phyloP scores from a whole-genome alignment of 257 asterid species.

The Plantago major region DNA sequence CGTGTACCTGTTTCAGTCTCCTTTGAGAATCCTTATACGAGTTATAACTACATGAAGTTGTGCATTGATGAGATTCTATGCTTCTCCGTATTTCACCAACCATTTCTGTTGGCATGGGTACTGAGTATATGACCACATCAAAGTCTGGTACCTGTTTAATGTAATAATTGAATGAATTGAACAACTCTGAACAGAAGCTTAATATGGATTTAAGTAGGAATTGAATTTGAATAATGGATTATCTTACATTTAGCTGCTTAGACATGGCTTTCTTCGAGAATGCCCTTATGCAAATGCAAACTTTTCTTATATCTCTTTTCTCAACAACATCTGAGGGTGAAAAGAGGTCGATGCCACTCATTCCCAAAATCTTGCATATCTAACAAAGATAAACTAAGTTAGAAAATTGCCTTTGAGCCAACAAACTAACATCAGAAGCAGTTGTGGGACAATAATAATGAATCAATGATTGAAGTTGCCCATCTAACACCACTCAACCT shows the following conservation, averaged over 20 bases:
- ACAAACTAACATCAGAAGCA: not conserved
- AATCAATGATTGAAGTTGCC: too few relatives aligned
- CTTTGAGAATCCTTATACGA: conserved; percentile 34
- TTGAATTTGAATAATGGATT: not conserved
- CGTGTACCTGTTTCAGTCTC: conserved; percentile 44
- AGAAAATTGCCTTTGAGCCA: not conserved
- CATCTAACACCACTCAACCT: too few relatives aligned
- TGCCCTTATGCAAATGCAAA: conserved; percentile 85
- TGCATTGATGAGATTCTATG: conserved; percentile 70
- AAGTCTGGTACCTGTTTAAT: conserved; percentile 70
- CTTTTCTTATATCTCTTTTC: conserved; percentile 66
- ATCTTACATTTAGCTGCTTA: conserved; percentile 64
- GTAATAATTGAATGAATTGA: conserved; percentile 1
- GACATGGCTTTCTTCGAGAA: conserved; percentile 83
- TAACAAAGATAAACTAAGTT: conserved; percentile 20
- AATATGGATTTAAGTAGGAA: conserved; percentile 1
- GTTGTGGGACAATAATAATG: too few relatives aligned
- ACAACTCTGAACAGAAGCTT: not conserved
- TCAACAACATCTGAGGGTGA: conserved; percentile 96
- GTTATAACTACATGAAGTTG: conserved; percentile 56
- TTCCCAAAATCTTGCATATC: conserved; percentile 82
- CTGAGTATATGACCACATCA: conserved; percentile 55
- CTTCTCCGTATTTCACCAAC: conserved; percentile 67
- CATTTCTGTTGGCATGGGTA: conserved; percentile 76
- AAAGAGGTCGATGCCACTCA: conserved; percentile 88